These are phyloP conservation scores for Pseudogymnoascus sp. DNA, from an alignment of 2,329 filamentous ascomycete genomes.

Conservation along the genomic window DNA sequence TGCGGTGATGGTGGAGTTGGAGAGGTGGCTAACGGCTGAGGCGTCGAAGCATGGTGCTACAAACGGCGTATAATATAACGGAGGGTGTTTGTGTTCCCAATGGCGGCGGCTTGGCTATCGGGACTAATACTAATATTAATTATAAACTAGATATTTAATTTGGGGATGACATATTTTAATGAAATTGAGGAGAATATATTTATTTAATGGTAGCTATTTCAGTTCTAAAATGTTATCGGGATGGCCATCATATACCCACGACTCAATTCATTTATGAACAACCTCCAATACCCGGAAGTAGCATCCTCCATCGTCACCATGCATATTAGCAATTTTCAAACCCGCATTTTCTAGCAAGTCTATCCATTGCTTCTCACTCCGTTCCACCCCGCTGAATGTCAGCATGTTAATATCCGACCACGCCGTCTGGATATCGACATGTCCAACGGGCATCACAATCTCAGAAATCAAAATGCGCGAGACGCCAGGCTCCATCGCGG, in stretches of 20 bases:
- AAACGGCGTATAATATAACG: background rate
- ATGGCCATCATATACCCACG: background rate
- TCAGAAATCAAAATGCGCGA: constrained; percentile 25
- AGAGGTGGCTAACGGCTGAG: constrained; percentile 3
- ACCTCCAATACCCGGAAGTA: background rate
- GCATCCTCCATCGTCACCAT: constrained; percentile 2
- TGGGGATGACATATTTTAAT: background rate
- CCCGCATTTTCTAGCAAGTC: constrained; percentile 10
- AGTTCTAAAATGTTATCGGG: background rate
- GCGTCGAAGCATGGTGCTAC: background rate
- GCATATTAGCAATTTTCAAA: background rate
- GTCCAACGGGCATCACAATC: constrained; percentile 18
- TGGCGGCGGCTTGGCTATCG: background rate
- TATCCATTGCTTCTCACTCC: constrained; percentile 13
- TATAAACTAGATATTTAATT: background rate
- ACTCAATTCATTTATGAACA: background rate
- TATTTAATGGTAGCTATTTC: background rate
- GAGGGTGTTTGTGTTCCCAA: background rate
- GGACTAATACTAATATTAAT: background rate
- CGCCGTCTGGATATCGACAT: constrained; percentile 7
- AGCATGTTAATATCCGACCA: constrained; percentile 15
- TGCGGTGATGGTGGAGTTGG: background rate
- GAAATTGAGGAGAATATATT: background rate
- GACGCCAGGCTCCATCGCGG: constrained; percentile 25
- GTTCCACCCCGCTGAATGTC: constrained; percentile 13